Base-by-base conservation (phyloP, 78 protist species). In the Cyanophora paradoxa region DNA sequence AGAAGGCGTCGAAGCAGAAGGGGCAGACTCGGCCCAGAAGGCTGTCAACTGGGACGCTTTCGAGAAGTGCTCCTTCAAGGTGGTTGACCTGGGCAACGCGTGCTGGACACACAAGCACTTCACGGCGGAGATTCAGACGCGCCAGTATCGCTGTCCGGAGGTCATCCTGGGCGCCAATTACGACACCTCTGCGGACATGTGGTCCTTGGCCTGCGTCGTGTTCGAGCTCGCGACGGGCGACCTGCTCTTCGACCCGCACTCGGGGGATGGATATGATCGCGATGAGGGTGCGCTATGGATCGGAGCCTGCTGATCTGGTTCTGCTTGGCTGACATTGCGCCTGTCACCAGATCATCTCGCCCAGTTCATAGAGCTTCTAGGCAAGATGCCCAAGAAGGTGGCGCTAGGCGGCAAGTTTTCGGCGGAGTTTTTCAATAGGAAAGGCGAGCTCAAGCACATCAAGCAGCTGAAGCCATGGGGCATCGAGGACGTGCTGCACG, bases 11-110 rank as follows among this genome's bases (percentile, higher is more conserved):
- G n/a, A n/a, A n/a, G n/a, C n/a, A n/a, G n/a, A n/a, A n/a, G n/a
- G n/a, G n/a, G n/a, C n/a, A n/a, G n/a, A n/a, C n/a, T n/a, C n/a
- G n/a, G n/a, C n/a, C n/a, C n/a, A n/a, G n/a, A n/a, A n/a, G n/a
- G n/a, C n/a, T n/a, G n/a, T n/a, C n/a, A n/a, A n/a, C n/a, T n/a
- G n/a, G n/a, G n/a, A n/a, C n/a, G n/a, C n/a, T n/a, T n/a, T n/a
- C n/a, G n/a, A n/a, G n/a, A n/a, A n/a, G n/a, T n/a, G n/a, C n/a
- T n/a, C n/a, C n/a, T n/a, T 83, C 34, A 86, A 85, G 78, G 33
- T 93, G 0, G 95, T 83, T 4, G 97, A 94, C 63, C 82, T 92
- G 11, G 99, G 99, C 39, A 97, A 97, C 69, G 97, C 95, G n/a
- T 94, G 98, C 84, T 95, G 97, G 97, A 65, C 56, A 10, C 34